Base-by-base conservation (phyloP, 352 stramenopile species). In the Pythium sukuiense region DNA sequence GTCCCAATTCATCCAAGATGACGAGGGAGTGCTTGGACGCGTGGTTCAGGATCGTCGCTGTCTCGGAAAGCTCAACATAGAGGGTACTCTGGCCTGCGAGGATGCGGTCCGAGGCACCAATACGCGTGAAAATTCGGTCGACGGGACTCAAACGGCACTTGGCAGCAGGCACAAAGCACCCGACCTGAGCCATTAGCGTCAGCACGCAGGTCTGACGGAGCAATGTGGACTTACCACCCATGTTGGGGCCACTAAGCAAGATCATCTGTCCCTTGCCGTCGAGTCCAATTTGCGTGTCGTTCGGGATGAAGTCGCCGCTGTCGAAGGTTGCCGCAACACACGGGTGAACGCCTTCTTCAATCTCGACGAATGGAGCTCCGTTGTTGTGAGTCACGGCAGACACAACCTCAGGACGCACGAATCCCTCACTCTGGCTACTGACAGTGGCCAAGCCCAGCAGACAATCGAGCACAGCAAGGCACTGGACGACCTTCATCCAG, bases 41-140 rank as follows among this genome's bases (percentile, higher is more conserved):
- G 65, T 98, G 89, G 52, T 98, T 88, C 12, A 99, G 80, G 32
- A 99, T 99, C 48, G 96, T 97, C 20, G 98, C 95, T 24, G 98
- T 99, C 79, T 99, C 98, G 0, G 96, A 90, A 16, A 99, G 77
- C 80, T 99, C 98, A 0, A 99, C 97, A 73, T 98, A 99, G 56
- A 99, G 98, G n/a, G 98, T 99, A 76, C 93, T 99, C 69, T 99
- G 97, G 1, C 98, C 98, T 8, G 96, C 85, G 33, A 99, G 85
- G 59, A 99, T 99, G 43, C 96, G 85, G 73, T 99, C 98, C 8
- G 89, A 98, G 1, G 98, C 98, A 39, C 98, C 98, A 45, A 99
- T 95, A n/a, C 98, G 90, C 20, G 98, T 99, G 73, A 99, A 99
- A 57, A 99, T 99, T 16, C 97, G 93, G 76, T 99, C 98, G 2